Base-by-base conservation (phyloP, 331 rosid species). In the Pyrus hybrid region DNA sequence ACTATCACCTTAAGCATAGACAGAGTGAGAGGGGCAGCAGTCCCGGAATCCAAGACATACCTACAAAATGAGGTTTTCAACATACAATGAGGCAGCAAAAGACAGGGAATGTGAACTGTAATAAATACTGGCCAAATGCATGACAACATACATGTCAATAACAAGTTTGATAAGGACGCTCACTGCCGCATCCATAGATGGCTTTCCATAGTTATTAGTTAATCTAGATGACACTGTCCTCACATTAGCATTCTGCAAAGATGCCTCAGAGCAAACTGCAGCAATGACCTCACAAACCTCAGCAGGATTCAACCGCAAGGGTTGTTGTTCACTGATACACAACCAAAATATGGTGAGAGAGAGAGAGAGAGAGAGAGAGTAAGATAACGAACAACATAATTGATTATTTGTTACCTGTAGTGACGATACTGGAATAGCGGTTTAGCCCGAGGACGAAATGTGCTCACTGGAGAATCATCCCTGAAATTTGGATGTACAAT, bases 281-380 rank as follows among this genome's bases (percentile, higher is more conserved):
- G 99, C 94, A 84, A 95, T 92, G 76, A 95, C 98, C 78, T 92
- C 99, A 45, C 88, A 87, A 67, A 95, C 99, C 93, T 95, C 99
- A 33, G 93, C 93, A 80, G 98, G 98, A 84, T 91, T 92, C 87
- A 95, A 83, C 63, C 97, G 93, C 81, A 95, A 82, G 84, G 99
- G 98, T 69, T 95, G 99, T 82, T 95, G 99, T 80, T 92, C 99
- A 82, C 99, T 95, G 89, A 60, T 87, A 70, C 81, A 82, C 81
- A 87, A 57, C 77, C 83, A 83, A 84, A 75, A 74, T 69, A 76
- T 79, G 60, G 80, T 83, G 69, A 86, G 30, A 72, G 75, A 23
- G 8, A 60, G 64, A 60, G 30, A 58, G 29, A 35, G 41, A 33
- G 43, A 35, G 45, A 23, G 18, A 60, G 65, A 60, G 32, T 56